These are phyloP conservation scores for Fimicolochytrium jonesii DNA, from an alignment of 192 early-diverging fungal species.

Conservation along the genomic window DNA sequence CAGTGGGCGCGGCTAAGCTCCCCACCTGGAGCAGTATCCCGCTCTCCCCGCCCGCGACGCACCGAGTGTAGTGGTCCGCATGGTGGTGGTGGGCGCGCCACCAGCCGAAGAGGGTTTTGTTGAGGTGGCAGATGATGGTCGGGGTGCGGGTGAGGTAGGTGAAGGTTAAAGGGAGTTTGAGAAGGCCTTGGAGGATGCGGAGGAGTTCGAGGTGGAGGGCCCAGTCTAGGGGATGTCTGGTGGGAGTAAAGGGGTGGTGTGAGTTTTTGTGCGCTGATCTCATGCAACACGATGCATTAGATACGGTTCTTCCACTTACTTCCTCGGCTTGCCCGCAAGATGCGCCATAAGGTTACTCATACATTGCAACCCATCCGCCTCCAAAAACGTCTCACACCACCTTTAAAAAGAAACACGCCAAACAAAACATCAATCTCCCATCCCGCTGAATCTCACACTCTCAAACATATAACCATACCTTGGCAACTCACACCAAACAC, in stretches of 20 bases:
- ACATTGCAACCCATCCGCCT: background rate
- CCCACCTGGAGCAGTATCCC: too few species aligned
- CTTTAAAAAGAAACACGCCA: background rate
- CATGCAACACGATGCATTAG: background rate
- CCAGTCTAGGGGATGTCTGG: background rate
- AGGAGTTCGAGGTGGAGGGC: background rate
- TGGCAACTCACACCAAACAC: background rate
- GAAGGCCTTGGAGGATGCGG: background rate
- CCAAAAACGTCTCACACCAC: slow-evolving; percentile 6
- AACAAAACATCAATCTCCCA: background rate
- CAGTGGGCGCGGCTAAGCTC: too few species aligned
- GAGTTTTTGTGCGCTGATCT: too few species aligned
- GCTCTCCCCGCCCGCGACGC: background rate
- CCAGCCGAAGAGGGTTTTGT: background rate
- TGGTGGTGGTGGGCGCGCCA: slow-evolving; percentile 5
- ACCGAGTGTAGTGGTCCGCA: background rate
- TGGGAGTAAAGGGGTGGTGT: too few species aligned
- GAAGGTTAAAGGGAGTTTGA: background rate
- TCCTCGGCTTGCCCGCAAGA: background rate
- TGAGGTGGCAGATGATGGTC: background rate
- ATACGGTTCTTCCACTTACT: background rate
- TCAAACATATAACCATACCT: background rate
- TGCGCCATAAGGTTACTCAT: background rate
- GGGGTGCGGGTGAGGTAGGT: background rate
- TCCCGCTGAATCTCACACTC: background rate